These are phyloP conservation scores for Plasmodium gonderi DNA, from an alignment of 169 alveolate genomes.

Conservation along the genomic window DNA sequence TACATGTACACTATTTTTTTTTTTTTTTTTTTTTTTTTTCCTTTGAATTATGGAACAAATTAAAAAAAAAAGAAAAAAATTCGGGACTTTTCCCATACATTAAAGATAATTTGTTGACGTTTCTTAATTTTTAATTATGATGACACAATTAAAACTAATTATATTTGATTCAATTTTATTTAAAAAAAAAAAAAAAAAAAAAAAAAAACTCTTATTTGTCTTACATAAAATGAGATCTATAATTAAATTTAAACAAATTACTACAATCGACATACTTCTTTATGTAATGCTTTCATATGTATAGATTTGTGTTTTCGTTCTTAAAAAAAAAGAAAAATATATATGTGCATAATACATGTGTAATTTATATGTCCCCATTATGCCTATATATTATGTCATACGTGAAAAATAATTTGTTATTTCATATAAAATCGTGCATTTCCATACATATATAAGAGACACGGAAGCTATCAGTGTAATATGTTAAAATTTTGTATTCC, in stretches of 20 bases:
- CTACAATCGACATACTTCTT: background rate
- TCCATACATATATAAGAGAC: background rate
- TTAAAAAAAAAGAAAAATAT: background rate
- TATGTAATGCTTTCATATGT: background rate
- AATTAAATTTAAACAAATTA: background rate
- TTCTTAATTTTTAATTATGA: background rate
- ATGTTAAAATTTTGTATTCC: background rate
- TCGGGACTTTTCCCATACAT: background rate
- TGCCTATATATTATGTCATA: background rate
- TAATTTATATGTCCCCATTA: background rate
- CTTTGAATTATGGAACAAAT: too few species aligned
- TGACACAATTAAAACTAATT: background rate
- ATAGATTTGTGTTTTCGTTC: background rate
- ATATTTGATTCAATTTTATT: background rate
- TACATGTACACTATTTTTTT: background rate
- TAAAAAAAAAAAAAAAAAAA: background rate
- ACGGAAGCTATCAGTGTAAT: background rate
- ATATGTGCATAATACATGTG: background rate
- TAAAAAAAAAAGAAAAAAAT: background rate
- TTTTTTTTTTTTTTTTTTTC: too few species aligned
- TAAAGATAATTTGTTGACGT: background rate
- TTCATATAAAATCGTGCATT: background rate
- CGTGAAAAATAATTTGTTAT: background rate
- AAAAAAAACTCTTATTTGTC: background rate
- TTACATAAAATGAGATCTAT: background rate